Evolutionary conservation across 352 stramenopile species (phyloP).

Genomic region (Hyaloperonospora arabidopsidis): DNA sequence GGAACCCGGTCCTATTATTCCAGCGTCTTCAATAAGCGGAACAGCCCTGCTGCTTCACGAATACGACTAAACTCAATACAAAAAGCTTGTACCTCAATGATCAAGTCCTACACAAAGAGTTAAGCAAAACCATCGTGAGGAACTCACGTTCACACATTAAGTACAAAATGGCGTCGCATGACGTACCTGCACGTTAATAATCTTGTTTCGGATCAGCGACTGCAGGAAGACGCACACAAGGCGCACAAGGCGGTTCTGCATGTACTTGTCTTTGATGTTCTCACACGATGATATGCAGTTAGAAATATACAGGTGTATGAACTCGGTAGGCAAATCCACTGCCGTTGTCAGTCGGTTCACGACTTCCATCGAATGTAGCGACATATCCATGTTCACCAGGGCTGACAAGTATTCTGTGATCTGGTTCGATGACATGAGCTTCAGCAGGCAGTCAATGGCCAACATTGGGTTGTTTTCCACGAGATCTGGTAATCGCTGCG

Average conservation of each 20-base stretch:
- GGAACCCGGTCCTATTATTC: conserved; percentile 64
- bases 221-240: conserved; percentile 98
- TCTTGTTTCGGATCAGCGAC: conserved; percentile 97
- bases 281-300: conserved; percentile 98
- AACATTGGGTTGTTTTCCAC: conserved; percentile 98
- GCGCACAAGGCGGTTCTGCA: conserved; percentile 94
- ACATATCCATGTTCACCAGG: conserved; percentile 99
- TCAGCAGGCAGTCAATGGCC: conserved; percentile 93
- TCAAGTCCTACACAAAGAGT: conserved; percentile 85
- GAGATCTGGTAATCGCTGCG: conserved; percentile 90
- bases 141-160: background rate
- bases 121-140: conserved; percentile 18
- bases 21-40: conserved; percentile 94
- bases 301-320: conserved; percentile 98
- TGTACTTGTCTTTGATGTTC: conserved; percentile 98
- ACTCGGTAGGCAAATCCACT: conserved; percentile 93
- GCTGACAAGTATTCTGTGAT: conserved; percentile 95
- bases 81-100: conserved; percentile 98
- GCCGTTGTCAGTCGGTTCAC: conserved; percentile 90
- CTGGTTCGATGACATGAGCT: conserved; percentile 86
- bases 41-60: conserved; percentile 93
- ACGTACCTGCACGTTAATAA: conserved; percentile 95
- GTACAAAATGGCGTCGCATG: background rate
- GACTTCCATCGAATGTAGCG: conserved; percentile 97
- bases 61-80: conserved; percentile 99